Base-by-base conservation (phyloP, 2,329 filamentous ascomycete genomes). In the Colletotrichum brevisporum region DNA sequence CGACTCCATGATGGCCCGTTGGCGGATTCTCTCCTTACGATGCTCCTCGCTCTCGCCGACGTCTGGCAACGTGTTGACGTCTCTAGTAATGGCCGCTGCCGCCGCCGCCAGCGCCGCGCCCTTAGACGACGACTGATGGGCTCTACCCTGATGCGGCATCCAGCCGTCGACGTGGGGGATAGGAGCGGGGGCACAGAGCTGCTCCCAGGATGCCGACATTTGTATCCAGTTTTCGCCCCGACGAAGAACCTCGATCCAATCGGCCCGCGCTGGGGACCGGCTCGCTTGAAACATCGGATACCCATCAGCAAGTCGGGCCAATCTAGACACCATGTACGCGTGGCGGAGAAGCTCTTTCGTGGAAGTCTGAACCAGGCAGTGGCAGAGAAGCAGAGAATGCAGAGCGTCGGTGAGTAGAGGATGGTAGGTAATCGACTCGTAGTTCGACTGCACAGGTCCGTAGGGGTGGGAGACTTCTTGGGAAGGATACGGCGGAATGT, bases 251-350 rank as follows among this genome's bases (percentile, higher is more conserved):
- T 95, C 92, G 55, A 91, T 89, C 93, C 93, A 97, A 79, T 97
- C 94, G 3, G 91, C 88, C 59, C 92, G 89, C 2, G 92, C 90
- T 1, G 92, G 90, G 4, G 89, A 92, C 57, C 91, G 86, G 26
- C 91, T 90, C 0, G 90, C 86, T 71, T 94, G 90, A 76, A 97
- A 95, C 56, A 95, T 88, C 0, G 94, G 94, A 74, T 94, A 95
- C 4, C 93, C 93, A 74, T 96, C 92, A 56, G 89, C 90, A 26
- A 96, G 85, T 21, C 93, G 88, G 5, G 89, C 86, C 2, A 96
- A 85, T 5, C 93, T 90, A 16, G 93, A 92, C 5, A 92, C 93
- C 87, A 95, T 96, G 82, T 94, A 87, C 0, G 93, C 92, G 76
- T 96, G 93, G 43, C 93, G 92, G 57, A 90, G 88, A 41, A 95